A percentile compares a stretch with the other conserved stretches of the same genome.
phyloP scores from a whole-genome alignment of 164 flowering plant species.

The Akebia trifoliata region DNA sequence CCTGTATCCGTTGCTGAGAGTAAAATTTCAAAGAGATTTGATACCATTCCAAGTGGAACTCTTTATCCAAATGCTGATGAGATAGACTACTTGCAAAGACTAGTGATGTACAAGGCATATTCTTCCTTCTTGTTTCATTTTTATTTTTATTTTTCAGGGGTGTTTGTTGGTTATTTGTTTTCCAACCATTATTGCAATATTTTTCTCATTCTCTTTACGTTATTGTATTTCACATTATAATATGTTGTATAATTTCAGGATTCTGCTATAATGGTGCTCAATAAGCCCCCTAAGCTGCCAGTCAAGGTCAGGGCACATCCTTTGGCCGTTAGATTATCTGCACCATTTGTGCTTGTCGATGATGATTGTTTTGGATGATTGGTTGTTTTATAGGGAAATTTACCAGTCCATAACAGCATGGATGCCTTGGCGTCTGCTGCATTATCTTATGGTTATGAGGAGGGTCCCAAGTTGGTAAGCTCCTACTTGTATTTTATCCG shows the following conservation, averaged over 20 bases:
- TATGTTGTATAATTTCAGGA: conserved; percentile 47
- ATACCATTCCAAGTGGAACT: conserved; percentile 81
- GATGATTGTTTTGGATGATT: conserved; percentile 7
- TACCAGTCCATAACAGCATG: conserved; percentile 95
- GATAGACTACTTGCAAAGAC: conserved; percentile 76
- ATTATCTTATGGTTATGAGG: conserved; percentile 64
- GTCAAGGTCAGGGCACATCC: conserved; percentile 54
- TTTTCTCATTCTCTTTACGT: not conserved
- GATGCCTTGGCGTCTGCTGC: conserved; percentile 96
- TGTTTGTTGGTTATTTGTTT: not conserved
- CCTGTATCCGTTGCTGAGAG: conserved; percentile 85
- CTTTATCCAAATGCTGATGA: conserved; percentile 94
- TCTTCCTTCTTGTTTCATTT: not conserved
- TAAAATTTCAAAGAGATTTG: conserved; percentile 68
- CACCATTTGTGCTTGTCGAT: not conserved
- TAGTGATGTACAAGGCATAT: conserved; percentile 76
- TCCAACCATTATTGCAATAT: no score
- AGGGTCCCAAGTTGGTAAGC: conserved; percentile 86
- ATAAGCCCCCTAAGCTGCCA: conserved; percentile 89
- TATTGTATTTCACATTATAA: not conserved
- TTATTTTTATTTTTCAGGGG: not conserved
- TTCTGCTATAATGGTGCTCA: conserved; percentile 70
- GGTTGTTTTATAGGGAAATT: conserved; percentile 46
- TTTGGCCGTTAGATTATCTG: not conserved
- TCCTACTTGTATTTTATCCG: no score